phyloP scores from a whole-genome alignment of 345 rosid species.

The Brassica nigra region DNA sequence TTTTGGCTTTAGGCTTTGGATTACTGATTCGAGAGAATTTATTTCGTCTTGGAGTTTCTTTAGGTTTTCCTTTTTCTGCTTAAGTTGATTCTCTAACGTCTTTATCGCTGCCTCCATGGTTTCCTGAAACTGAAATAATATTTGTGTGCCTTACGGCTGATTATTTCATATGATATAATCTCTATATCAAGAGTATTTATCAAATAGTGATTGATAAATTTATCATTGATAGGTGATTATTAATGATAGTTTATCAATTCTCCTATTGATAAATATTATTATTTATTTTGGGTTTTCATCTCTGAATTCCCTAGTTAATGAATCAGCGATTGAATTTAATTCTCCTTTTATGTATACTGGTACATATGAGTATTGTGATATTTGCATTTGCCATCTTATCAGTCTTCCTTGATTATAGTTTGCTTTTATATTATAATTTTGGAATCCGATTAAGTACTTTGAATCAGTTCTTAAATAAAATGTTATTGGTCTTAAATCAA shows the following conservation, averaged over 20 bases:
- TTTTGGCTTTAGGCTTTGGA: background rate
- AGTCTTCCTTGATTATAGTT: background rate
- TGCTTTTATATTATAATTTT: background rate
- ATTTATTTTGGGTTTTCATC: background rate
- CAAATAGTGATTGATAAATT: background rate
- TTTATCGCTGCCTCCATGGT: background rate
- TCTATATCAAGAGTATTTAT: background rate
- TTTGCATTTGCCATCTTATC: background rate
- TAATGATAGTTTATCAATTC: background rate
- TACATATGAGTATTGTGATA: background rate
- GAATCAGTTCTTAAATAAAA: background rate
- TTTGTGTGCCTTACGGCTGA: background rate
- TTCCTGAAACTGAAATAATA: background rate
- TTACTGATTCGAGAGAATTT: background rate
- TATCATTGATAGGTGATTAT: background rate
- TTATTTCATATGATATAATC: background rate
- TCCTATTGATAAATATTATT: background rate
- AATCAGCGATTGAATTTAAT: background rate
- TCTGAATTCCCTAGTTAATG: background rate
- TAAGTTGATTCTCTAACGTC: background rate
- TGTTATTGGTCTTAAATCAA: background rate
- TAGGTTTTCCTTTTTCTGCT: background rate
- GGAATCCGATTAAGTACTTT: background rate
- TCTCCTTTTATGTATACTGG: background rate
- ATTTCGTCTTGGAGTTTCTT: background rate